Conservation (phyloP, 768 basidiomycete species). For the Gloeopeniophorella convolvens region DNA sequence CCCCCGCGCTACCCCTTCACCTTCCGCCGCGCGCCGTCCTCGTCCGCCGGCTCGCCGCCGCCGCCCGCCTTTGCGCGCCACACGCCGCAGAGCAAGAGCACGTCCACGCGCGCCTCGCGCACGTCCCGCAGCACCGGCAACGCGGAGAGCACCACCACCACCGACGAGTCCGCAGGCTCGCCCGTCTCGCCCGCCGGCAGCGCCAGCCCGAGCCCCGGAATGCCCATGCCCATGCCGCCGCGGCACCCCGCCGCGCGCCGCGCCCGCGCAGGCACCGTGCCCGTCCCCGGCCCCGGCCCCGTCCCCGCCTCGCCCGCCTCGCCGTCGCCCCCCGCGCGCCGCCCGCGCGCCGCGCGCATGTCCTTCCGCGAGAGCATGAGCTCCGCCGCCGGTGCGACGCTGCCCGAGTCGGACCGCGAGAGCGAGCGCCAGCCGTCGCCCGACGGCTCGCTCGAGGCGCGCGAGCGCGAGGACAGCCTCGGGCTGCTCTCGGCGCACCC, state of each 20-base stretch:
- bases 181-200: slow-evolving; percentile 42
- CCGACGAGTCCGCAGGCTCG: slow-evolving; percentile 42
- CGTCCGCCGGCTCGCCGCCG: slow-evolving; percentile 33
- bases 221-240: slow-evolving; percentile 42
- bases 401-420: slow-evolving; percentile 15
- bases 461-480: slow-evolving; percentile 57
- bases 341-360: no score
- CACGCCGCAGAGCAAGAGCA: slow-evolving; percentile 29
- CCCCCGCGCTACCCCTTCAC: slow-evolving; percentile 65
- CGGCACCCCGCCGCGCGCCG: slow-evolving; percentile 36
- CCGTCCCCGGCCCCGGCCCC: slow-evolving; percentile 31
- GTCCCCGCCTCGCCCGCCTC: slow-evolving; percentile 31
- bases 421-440: slow-evolving; percentile 29
- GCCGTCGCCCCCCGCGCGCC: no score
- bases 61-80: slow-evolving; percentile 24
- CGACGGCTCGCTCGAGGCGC: slow-evolving; percentile 50
- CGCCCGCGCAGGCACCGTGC: slow-evolving; percentile 34
- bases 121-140: slow-evolving; percentile 49
- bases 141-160: slow-evolving; percentile 28
- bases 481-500: slow-evolving; percentile 44
- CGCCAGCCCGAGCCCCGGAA: slow-evolving; percentile 23
- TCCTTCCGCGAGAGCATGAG: no score
- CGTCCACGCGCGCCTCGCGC: slow-evolving; percentile 34
- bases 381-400: background rate
- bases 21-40: slow-evolving; percentile 42